phyloP scores from a whole-genome alignment of 345 rosid species.

The Kernera saxatilis region DNA sequence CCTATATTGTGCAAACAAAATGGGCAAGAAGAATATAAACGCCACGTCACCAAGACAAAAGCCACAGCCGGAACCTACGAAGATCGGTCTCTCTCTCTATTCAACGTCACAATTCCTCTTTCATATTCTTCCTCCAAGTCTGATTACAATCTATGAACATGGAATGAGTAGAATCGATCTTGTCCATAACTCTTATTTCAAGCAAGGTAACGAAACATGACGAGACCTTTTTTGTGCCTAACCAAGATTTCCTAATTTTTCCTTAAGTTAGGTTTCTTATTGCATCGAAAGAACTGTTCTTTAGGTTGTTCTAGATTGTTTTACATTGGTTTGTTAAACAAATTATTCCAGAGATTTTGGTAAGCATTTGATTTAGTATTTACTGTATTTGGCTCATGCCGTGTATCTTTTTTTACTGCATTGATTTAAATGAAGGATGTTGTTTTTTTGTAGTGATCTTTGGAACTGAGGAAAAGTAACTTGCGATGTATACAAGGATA shows the following conservation, averaged over 20 bases:
- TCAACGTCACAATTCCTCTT: not conserved
- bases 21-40: not conserved
- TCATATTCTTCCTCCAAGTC: conserved; percentile 1
- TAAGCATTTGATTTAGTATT: not conserved
- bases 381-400: not conserved
- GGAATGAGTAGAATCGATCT: not conserved
- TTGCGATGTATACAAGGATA: conserved; percentile 65
- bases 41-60: conserved; percentile 7
- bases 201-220: conserved; percentile 1
- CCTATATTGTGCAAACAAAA: not conserved
- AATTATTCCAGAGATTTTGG: not conserved
- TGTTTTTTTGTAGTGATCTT: not conserved
- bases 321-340: too few relatives aligned
- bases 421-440: not conserved
- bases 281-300: not conserved
- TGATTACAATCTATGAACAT: not conserved
- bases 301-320: not conserved
- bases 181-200: not conserved
- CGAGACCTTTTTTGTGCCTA: not conserved
- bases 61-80: not conserved
- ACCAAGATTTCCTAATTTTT: not conserved
- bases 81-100: conserved; percentile 2
- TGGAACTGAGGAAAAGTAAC: conserved; percentile 8
- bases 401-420: not conserved
- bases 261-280: not conserved